Evolutionary conservation across 352 stramenopile species (phyloP).

Genomic region (Pythium grandisporangium): DNA sequence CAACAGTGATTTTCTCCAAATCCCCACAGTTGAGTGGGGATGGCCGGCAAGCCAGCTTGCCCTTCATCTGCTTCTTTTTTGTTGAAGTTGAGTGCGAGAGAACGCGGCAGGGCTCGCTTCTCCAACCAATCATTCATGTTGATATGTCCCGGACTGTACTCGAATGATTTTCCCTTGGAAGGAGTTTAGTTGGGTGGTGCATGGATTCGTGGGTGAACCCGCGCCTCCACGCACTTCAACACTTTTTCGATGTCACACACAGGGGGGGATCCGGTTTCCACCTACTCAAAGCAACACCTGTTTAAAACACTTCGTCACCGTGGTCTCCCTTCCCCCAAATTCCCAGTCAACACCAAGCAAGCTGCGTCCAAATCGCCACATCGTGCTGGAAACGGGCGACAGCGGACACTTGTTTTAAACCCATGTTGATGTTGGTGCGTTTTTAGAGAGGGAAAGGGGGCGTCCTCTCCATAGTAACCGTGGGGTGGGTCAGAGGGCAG

Average conservation of each 20-base stretch:
- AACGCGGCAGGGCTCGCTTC: conserved; percentile 11
- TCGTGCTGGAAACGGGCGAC: conserved; percentile 5
- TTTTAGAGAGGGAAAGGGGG: too few species aligned
- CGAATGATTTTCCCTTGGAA: background rate
- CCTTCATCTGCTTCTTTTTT: conserved; percentile 37
- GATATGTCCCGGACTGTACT: conserved; percentile 12
- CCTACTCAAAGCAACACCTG: background rate
- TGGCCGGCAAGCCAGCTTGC: background rate
- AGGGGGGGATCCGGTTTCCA: too few species aligned
- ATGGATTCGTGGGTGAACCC: too few species aligned
- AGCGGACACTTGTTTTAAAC: conserved; percentile 6
- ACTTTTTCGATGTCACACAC: too few species aligned
- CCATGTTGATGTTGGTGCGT: conserved; percentile 27
- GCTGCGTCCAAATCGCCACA: too few species aligned
- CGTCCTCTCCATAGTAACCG: too few species aligned
- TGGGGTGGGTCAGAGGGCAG: too few species aligned
- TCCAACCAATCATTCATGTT: conserved; percentile 13
- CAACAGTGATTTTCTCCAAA: too few species aligned
- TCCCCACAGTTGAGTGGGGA: background rate
- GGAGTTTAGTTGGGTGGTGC: background rate
- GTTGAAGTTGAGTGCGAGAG: conserved; percentile 53
- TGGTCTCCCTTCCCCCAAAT: too few species aligned
- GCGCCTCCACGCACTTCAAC: conserved; percentile 33
- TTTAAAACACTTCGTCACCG: conserved; percentile 27
- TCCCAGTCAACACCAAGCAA: too few species aligned